phyloP scores from a whole-genome alignment of 306 rosid species.

The Fragaria vesca region DNA sequence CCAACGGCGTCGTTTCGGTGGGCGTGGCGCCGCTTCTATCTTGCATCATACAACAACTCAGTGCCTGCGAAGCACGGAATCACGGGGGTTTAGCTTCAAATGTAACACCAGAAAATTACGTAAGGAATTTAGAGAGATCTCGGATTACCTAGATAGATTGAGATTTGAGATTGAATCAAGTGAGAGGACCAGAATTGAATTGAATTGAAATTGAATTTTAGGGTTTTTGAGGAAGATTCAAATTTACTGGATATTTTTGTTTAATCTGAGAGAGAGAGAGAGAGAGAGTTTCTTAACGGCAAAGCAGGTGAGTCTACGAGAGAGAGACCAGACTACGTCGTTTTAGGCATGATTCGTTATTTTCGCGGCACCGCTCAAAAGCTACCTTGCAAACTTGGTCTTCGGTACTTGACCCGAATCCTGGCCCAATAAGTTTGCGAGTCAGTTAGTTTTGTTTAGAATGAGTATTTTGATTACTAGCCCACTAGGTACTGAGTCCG shows the following conservation, averaged over 20 bases:
- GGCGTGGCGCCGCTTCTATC: slow-evolving; percentile 2
- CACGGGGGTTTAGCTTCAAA: not conserved
- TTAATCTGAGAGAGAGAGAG: not conserved
- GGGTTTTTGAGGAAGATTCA: slow-evolving; percentile 20
- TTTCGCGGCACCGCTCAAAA: slow-evolving; percentile 11
- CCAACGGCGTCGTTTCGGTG: slow-evolving; percentile 41
- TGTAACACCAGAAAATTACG: not conserved
- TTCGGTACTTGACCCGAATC: too few species aligned
- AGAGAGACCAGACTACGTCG: slow-evolving; percentile 10
- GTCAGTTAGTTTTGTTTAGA: too few species aligned
- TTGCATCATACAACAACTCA: slow-evolving; percentile 29
- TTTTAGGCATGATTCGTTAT: not conserved
- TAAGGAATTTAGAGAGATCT: not conserved
- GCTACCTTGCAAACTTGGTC: too few species aligned
- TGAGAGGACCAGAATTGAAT: not conserved
- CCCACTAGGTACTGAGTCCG: too few species aligned
- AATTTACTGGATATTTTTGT: not conserved
- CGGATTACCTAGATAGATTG: slow-evolving; percentile 8
- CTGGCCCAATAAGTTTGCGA: too few species aligned
- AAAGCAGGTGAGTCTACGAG: not conserved
- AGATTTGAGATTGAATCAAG: not conserved
- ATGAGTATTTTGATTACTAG: too few species aligned
- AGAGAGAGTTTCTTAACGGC: slow-evolving; percentile 12
- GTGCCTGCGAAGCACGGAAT: slow-evolving; percentile 12
- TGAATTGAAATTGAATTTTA: slow-evolving; percentile 5